phyloP scores from a whole-genome alignment of 441 rosid species.

The Erodium moschatum region DNA sequence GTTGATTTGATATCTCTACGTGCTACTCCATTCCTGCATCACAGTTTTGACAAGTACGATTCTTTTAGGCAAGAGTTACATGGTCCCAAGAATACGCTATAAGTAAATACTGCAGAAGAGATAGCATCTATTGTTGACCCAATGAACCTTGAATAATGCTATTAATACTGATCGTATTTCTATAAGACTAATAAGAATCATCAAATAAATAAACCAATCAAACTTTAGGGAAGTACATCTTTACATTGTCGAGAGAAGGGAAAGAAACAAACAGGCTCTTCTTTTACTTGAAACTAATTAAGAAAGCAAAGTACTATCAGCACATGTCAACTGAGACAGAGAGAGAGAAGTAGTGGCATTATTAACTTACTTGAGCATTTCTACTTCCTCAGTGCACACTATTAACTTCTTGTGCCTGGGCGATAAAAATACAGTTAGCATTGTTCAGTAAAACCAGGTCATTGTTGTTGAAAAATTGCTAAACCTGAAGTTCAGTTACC shows the following conservation, averaged over 20 bases:
- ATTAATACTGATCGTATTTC: not conserved
- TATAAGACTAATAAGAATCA: not conserved
- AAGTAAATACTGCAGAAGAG: slow-evolving; percentile 8
- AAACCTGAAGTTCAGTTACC: slow-evolving; percentile 38
- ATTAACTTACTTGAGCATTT: slow-evolving; percentile 54
- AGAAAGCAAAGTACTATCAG: not conserved
- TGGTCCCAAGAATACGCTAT: not conserved
- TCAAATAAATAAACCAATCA: not conserved
- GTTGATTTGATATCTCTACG: slow-evolving; percentile 28
- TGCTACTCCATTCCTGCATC: slow-evolving; percentile 43
- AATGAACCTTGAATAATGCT: not conserved
- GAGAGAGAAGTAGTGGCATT: slow-evolving; percentile 9
- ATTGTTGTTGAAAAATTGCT: slow-evolving; percentile 9
- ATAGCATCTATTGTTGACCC: slow-evolving; percentile 7
- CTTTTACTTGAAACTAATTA: not conserved
- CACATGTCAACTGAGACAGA: slow-evolving; percentile 11
- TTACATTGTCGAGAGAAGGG: not conserved
- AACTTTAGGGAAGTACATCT: not conserved
- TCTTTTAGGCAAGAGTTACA: slow-evolving; percentile 2
- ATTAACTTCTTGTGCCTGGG: slow-evolving; percentile 71
- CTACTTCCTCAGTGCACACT: slow-evolving; percentile 62
- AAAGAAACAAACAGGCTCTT: not conserved
- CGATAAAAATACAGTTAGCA: slow-evolving; percentile 19
- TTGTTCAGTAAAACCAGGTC: slow-evolving; percentile 6
- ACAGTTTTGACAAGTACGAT: slow-evolving; percentile 19